These are phyloP conservation scores for Dothistroma pini DNA, from an alignment of 2,329 filamentous ascomycete genomes.

Conservation along the genomic window DNA sequence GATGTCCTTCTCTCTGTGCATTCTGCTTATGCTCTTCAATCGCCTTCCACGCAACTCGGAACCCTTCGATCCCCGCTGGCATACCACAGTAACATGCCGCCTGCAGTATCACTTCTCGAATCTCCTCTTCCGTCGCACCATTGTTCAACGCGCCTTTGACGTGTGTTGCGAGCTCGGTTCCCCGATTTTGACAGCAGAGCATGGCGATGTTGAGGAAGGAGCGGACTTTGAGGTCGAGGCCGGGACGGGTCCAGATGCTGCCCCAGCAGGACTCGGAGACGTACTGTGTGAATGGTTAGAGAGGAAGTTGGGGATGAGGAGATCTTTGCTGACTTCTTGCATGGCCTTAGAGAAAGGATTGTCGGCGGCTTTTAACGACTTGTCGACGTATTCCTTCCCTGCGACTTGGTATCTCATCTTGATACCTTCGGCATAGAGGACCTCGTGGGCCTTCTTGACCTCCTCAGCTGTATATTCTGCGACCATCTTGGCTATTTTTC, in stretches of 20 bases:
- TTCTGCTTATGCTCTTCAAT: constrained; percentile 47
- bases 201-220: constrained; percentile 63
- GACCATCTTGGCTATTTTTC: constrained; percentile 15
- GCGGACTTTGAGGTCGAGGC: constrained; percentile 58
- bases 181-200: constrained; percentile 59
- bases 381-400: constrained; percentile 59
- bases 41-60: constrained; percentile 50
- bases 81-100: constrained; percentile 53
- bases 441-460: constrained; percentile 45
- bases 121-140: constrained; percentile 58
- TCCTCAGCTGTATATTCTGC: constrained; percentile 28
- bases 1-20: constrained; percentile 10
- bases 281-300: constrained; percentile 26
- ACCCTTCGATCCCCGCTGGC: constrained; percentile 53
- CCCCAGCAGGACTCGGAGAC: constrained; percentile 65
- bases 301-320: background rate
- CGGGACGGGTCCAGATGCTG: constrained; percentile 60
- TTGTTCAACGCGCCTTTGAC: constrained; percentile 62
- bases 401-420: constrained; percentile 58
- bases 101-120: constrained; percentile 56
- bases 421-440: constrained; percentile 59
- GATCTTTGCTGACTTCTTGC: constrained; percentile 49
- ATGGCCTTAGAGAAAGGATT: constrained; percentile 58
- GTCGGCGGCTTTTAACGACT: constrained; percentile 53
- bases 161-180: constrained; percentile 58